Conservation (phyloP, 1,139 yeast genomes). For the Sugiyamaella castrensis region DNA sequence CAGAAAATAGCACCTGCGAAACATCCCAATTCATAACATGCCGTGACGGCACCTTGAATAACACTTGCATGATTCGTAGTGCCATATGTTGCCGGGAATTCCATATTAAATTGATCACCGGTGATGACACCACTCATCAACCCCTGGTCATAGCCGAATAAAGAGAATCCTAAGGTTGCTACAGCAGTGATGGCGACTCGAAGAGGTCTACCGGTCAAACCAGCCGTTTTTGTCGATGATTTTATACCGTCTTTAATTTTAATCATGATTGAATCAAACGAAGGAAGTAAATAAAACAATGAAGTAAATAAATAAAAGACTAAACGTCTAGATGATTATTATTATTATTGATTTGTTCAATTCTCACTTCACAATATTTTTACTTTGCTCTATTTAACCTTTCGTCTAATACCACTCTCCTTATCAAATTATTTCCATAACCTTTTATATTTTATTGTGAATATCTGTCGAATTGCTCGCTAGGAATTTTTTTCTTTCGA, state of each 20-base stretch:
- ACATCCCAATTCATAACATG: slow-evolving; percentile 78
- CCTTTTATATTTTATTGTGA: too few species aligned
- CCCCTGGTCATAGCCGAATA: slow-evolving; percentile 81
- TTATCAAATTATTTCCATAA: too few species aligned
- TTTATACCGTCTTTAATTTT: slow-evolving; percentile 11
- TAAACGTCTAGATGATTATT: too few species aligned
- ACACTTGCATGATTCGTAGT: slow-evolving; percentile 30
- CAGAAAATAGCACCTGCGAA: slow-evolving; percentile 69
- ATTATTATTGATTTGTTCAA: background rate
- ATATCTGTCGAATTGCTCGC: too few species aligned
- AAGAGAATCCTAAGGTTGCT: slow-evolving; percentile 65
- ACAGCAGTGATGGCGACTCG: slow-evolving; percentile 49
- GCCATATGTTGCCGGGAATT: slow-evolving; percentile 46
- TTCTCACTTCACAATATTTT: too few species aligned
- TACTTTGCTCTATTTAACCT: too few species aligned
- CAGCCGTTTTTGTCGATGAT: slow-evolving; percentile 33
- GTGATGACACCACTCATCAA: slow-evolving; percentile 66
- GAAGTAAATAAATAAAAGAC: too few species aligned
- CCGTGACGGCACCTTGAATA: slow-evolving; percentile 63
- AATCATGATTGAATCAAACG: background rate
- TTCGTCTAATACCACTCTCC: too few species aligned
- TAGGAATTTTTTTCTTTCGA: too few species aligned
- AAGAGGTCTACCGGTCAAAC: slow-evolving; percentile 44
- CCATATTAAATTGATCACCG: slow-evolving; percentile 54
- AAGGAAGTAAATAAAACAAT: background rate